A percentile compares a stretch with the other conserved stretches of the same genome.
phyloP scores from a whole-genome alignment of 2,329 filamentous ascomycete species.

The Paecilomyces sp. region DNA sequence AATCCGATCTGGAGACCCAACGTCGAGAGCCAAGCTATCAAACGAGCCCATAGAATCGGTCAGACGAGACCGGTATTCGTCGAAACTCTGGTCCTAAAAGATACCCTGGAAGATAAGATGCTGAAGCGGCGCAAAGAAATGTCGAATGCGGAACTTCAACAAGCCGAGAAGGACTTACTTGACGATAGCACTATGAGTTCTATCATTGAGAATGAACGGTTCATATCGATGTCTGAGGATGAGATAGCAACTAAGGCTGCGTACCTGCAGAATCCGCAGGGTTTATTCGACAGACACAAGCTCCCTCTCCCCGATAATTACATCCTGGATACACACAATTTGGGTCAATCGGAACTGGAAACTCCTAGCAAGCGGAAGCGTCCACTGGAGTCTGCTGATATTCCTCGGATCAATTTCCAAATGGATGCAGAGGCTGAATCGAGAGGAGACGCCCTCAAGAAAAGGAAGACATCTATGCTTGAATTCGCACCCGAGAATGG shows the following conservation, averaged over 20 bases:
- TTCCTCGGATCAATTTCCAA: constrained; percentile 7
- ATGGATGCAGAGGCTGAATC: background rate
- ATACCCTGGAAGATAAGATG: constrained; percentile 80
- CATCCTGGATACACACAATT: background rate
- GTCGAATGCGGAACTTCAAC: constrained; percentile 55
- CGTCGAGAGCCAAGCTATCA: constrained; percentile 84
- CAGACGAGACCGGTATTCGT: constrained; percentile 73
- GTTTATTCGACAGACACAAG: constrained; percentile 32
- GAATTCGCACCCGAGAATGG: constrained; percentile 12
- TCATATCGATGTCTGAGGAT: constrained; percentile 37
- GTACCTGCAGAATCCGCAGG: constrained; percentile 19
- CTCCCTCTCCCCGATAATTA: constrained; percentile 27
- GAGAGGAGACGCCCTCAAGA: constrained; percentile 1
- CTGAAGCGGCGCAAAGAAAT: constrained; percentile 65
- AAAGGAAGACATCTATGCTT: constrained; percentile 4
- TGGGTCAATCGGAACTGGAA: background rate
- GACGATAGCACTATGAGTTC: constrained; percentile 52
- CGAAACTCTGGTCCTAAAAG: constrained; percentile 73
- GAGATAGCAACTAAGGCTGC: constrained; percentile 17
- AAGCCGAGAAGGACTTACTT: constrained; percentile 49
- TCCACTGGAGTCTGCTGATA: background rate
- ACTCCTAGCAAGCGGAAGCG: background rate
- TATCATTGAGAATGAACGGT: constrained; percentile 51
- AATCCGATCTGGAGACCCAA: constrained; percentile 79
- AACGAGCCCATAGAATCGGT: constrained; percentile 80